These are phyloP conservation scores for Podosphaera fusca DNA, from an alignment of 2,329 filamentous ascomycete species.

Conservation along the genomic window DNA sequence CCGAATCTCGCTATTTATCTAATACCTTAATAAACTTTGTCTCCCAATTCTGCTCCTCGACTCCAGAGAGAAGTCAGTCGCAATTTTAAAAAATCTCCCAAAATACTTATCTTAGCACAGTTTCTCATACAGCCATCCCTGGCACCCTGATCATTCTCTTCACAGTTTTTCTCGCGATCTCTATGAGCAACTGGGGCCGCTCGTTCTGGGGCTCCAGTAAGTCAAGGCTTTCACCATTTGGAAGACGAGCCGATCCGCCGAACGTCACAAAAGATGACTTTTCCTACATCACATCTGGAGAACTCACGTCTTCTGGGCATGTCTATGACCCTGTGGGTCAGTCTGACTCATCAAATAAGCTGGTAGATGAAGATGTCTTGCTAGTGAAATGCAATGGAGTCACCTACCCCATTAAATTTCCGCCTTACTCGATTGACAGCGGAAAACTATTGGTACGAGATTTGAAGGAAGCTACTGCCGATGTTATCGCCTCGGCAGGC, in stretches of 20 bases:
- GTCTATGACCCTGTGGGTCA: conserved; percentile 21
- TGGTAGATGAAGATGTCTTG: conserved; percentile 43
- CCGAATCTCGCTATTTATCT: conserved; percentile 31
- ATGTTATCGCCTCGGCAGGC: conserved; percentile 39
- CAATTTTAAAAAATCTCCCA: conserved; percentile 11
- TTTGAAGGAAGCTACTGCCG: conserved; percentile 41
- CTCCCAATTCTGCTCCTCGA: conserved; percentile 25
- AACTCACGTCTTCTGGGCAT: conserved; percentile 27
- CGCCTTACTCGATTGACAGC: conserved; percentile 51
- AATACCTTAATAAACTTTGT: conserved; percentile 27
- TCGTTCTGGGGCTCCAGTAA: conserved; percentile 12
- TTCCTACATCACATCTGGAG: conserved; percentile 62
- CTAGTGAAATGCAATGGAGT: conserved; percentile 44
- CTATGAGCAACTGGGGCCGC: conserved; percentile 16
- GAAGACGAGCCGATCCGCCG: conserved; percentile 21
- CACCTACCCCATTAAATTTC: conserved; percentile 48
- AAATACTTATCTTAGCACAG: conserved; percentile 12
- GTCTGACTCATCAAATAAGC: conserved; percentile 18
- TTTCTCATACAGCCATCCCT: conserved; percentile 10
- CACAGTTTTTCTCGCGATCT: conserved; percentile 4
- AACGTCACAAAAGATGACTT: conserved; percentile 56
- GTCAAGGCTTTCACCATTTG: conserved; percentile 13
- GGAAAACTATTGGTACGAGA: conserved; percentile 45
- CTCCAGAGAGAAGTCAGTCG: conserved; percentile 11
- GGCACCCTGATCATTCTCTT: conserved; percentile 10